Conservation (phyloP, 352 stramenopile genomes). For the Globisporangium okanoganense region DNA sequence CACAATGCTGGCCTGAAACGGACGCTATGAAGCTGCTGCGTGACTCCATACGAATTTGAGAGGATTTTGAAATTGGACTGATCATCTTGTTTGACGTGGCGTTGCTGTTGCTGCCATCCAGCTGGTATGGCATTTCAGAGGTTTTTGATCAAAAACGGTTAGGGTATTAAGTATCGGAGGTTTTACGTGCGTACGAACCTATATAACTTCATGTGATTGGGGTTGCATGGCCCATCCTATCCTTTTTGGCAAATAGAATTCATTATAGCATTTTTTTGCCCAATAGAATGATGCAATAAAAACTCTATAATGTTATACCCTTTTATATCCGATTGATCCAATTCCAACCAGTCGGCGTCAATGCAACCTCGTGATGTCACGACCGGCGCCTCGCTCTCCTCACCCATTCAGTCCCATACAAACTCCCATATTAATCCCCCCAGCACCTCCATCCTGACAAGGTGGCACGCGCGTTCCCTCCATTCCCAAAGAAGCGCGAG, state of each 20-base stretch:
- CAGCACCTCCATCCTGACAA: not conserved
- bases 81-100: not conserved
- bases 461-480: not conserved
- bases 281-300: not conserved
- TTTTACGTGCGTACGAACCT: not conserved
- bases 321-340: not conserved
- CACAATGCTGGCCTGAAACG: no score
- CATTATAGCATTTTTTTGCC: not conserved
- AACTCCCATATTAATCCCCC: conserved; percentile 10
- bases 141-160: not conserved
- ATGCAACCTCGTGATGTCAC: not conserved
- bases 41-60: no score
- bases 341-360: not conserved
- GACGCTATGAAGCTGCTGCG: no score
- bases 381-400: not conserved
- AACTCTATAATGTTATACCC: not conserved
- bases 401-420: conserved; percentile 7
- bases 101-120: no score
- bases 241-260: not conserved
- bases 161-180: not conserved
- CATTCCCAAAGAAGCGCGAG: conserved; percentile 5
- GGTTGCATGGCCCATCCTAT: not conserved
- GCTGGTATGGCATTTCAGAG: not conserved
- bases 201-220: not conserved
- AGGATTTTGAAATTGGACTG: not conserved